phyloP scores from a whole-genome alignment of 495 filamentous ascomycete species.

The Neurospora sp. region DNA sequence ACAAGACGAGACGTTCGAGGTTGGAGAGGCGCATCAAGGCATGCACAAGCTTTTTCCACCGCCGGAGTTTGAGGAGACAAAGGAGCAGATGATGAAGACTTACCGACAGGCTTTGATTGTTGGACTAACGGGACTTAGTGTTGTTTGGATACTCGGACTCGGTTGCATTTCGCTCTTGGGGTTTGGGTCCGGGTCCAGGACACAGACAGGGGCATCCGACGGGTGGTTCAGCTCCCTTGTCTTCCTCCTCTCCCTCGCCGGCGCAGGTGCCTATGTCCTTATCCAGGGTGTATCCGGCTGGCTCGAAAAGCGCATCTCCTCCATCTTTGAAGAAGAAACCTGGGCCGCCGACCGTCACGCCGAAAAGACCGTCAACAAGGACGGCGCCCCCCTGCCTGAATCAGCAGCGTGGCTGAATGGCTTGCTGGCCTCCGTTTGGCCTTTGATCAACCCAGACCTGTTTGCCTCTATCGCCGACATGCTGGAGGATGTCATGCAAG shows the following conservation, averaged over 20 bases:
- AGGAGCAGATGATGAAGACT: conserved; percentile 35
- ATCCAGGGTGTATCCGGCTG: conserved; percentile 41
- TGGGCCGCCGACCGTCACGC: conserved; percentile 48
- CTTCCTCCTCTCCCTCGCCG: conserved; percentile 14
- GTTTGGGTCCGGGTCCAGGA: neutral
- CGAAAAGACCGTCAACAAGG: conserved; percentile 27
- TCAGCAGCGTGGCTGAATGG: conserved; percentile 59
- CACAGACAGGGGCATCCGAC: no score
- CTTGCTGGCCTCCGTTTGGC: conserved; percentile 53
- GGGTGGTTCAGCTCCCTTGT: conserved; percentile 1
- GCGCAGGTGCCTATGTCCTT: conserved; percentile 19
- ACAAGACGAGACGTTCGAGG: conserved; percentile 34
- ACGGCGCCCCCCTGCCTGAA: conserved; percentile 41
- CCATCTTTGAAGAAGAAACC: conserved; percentile 50
- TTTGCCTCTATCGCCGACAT: conserved; percentile 54
- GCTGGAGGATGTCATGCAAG: conserved; percentile 66
- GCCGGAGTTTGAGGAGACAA: conserved; percentile 41
- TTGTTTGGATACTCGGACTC: neutral
- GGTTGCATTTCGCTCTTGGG: neutral
- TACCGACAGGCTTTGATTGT: conserved; percentile 30
- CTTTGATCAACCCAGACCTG: conserved; percentile 59
- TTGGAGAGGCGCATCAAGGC: conserved; percentile 35
- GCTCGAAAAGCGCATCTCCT: conserved; percentile 40
- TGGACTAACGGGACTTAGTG: neutral
- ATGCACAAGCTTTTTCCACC: conserved; percentile 55